Conservation (phyloP, 352 stramenopile species). For the Lagenidium giganteum region DNA sequence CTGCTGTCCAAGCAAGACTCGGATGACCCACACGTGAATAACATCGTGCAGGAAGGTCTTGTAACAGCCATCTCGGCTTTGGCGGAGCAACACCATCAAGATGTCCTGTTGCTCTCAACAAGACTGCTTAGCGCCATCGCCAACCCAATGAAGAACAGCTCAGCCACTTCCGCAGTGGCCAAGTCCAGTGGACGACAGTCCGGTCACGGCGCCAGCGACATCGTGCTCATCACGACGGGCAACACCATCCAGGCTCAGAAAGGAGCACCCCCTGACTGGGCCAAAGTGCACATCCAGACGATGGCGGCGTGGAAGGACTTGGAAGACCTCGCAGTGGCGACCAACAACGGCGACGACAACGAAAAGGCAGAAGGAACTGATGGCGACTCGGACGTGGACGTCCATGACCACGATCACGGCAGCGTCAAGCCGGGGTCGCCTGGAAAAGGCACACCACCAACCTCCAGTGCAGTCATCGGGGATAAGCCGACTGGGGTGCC, state of each 20-base stretch:
- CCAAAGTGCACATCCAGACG: slow-evolving; percentile 42
- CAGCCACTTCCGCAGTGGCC: slow-evolving; percentile 27
- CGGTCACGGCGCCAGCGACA: no score
- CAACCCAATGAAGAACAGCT: no score
- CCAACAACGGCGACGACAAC: slow-evolving; percentile 14
- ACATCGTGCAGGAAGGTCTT: slow-evolving; percentile 67
- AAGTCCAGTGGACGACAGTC: slow-evolving; percentile 14
- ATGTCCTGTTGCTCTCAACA: no score
- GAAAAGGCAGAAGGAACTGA: slow-evolving; percentile 22
- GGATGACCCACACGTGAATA: slow-evolving; percentile 35
- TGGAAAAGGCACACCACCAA: background rate
- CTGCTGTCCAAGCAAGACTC: slow-evolving; percentile 37
- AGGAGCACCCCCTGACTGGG: slow-evolving; percentile 51
- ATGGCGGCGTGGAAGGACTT: slow-evolving; percentile 46
- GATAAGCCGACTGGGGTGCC: no score
- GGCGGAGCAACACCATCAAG: slow-evolving; percentile 54
- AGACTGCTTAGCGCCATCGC: no score
- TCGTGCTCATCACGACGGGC: no score
- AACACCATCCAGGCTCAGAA: no score
- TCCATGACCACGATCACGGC: slow-evolving; percentile 1
- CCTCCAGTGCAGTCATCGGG: no score
- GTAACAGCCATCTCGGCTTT: slow-evolving; percentile 55
- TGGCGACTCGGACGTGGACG: slow-evolving; percentile 30
- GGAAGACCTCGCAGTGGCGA: slow-evolving; percentile 11
- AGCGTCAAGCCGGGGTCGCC: slow-evolving; percentile 9